Evolutionary conservation across 176 grass and related monocot genomes (phyloP), one percentile per base, ranked within the genome.

Genomic region (Oryza meridionalis): DNA sequence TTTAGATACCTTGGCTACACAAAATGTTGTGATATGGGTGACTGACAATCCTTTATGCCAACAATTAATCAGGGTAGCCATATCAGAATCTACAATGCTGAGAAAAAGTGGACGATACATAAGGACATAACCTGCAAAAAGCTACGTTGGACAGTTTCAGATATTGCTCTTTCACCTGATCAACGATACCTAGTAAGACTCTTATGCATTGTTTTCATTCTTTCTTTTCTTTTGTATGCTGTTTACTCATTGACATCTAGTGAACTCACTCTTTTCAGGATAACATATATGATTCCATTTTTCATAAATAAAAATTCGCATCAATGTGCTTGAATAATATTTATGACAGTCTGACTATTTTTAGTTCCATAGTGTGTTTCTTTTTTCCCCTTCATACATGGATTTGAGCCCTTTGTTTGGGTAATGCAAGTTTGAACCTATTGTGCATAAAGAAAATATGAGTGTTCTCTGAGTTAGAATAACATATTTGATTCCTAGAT

Each of bases 71-170:
- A 95, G 93, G 88, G 93, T 43, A 89, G 90, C 51, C 90, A 46
- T 9, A 95, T 95, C 82, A 81, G 82, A 76, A 75, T 95, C 72
- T 95, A 91, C 29, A 78, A 92, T 55, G 90, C 88, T 44, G 86
- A 90, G n/a, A 85, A 87, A 4, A 70, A 65, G n/a, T 95, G 90
- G 93, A 88, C 87, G 65, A 78, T 94, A 67, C 70, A 84, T 24
- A 94, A 94, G 38, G 83, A 94, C 53, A 91, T 94, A 45, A 91
- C 70, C 82, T 89, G 88, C 76, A 81, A 40, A 79, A 84, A 72
- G 76, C 88, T 94, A 66, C 70, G 64, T 47, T 94, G 92, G 92
- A 94, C 92, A n/a, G 80, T 94, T 55, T 88, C 92, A 9, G 92
- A 94, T 75, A 88, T 87, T 25, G 74, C 86, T 64, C 79, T 94